A percentile compares a stretch with the other conserved stretches of the same genome.
Evolutionary conservation across 306 rosid species (phyloP).

Genomic region (Rosa multiflora): DNA sequence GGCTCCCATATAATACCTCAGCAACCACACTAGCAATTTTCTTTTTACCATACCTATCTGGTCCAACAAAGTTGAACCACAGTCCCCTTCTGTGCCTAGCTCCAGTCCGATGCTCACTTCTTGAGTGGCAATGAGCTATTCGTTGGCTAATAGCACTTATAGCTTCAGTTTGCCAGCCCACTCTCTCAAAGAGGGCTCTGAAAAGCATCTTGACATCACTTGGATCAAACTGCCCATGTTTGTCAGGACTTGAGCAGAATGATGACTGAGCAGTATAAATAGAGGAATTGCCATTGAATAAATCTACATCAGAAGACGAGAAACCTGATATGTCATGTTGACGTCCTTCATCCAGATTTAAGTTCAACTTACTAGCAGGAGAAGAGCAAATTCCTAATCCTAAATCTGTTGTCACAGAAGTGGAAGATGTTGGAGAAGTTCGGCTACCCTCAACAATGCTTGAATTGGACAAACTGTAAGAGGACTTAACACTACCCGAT

Average conservation of each 20-base stretch:
- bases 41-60: conserved; percentile 73
- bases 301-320: conserved; percentile 45
- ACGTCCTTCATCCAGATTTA: conserved; percentile 34
- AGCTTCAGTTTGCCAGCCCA: conserved; percentile 83
- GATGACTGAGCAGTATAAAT: conserved; percentile 47
- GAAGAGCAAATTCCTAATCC: conserved; percentile 73
- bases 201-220: conserved; percentile 59
- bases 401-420: conserved; percentile 84
- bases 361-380: conserved; percentile 40
- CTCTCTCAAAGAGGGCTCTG: conserved; percentile 58
- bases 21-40: conserved; percentile 66
- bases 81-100: conserved; percentile 46
- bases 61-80: conserved; percentile 85
- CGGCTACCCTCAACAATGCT: conserved; percentile 59
- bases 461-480: conserved; percentile 71
- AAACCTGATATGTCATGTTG: conserved; percentile 43
- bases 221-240: conserved; percentile 44
- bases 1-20: conserved; percentile 63
- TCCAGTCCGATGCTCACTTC: conserved; percentile 36
- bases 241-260: conserved; percentile 57
- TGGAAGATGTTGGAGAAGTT: conserved; percentile 72
- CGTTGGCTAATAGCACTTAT: conserved; percentile 49
- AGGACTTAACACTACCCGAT: conserved; percentile 46
- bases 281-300: conserved; percentile 42
- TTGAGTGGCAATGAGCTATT: conserved; percentile 41